Evolutionary conservation across 495 filamentous ascomycete species (phyloP).

Genomic region (Aspergillus hancockii): DNA sequence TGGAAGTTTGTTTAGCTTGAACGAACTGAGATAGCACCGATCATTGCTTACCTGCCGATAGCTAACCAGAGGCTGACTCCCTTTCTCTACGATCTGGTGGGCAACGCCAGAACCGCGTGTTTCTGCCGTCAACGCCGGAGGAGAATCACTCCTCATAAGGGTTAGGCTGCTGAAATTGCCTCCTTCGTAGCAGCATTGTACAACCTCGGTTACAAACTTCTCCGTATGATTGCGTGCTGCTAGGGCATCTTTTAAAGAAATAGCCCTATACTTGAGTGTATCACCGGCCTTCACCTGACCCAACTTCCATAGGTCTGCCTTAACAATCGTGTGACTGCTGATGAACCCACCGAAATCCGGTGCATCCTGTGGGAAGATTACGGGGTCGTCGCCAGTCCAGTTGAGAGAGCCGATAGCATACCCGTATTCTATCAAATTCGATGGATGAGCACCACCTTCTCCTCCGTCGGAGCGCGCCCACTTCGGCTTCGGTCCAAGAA

Average conservation of each 20-base stretch:
- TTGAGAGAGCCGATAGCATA: constrained; percentile 57
- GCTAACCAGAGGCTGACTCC: constrained; percentile 41
- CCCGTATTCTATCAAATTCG: constrained; percentile 60
- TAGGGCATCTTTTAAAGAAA: constrained; percentile 50
- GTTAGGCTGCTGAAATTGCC: constrained; percentile 15
- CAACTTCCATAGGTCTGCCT: constrained; percentile 58
- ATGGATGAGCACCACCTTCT: constrained; percentile 61
- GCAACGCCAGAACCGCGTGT: constrained; percentile 37
- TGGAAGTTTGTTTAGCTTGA: not conserved
- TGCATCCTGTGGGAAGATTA: constrained; percentile 58
- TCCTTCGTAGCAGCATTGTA: constrained; percentile 16
- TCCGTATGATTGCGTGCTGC: constrained; percentile 32
- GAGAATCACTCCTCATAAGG: constrained; percentile 12
- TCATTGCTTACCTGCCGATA: constrained; percentile 46
- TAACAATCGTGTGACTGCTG: constrained; percentile 53
- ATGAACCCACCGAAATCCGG: constrained; percentile 63
- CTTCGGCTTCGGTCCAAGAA: constrained; percentile 55
- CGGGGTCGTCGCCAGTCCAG: constrained; percentile 59
- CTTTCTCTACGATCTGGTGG: constrained; percentile 37
- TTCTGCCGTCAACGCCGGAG: constrained; percentile 12
- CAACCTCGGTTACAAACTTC: constrained; percentile 36
- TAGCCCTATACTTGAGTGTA: constrained; percentile 45
- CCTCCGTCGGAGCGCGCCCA: constrained; percentile 60
- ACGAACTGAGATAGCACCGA: not conserved
- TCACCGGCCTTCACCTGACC: constrained; percentile 64